Percentiles rank a stretch among this genome's conserved stretches.
These are phyloP conservation scores for Fistulifera pelliculosa DNA, from an alignment of 108 stramenopile species.

Conservation along the genomic window DNA sequence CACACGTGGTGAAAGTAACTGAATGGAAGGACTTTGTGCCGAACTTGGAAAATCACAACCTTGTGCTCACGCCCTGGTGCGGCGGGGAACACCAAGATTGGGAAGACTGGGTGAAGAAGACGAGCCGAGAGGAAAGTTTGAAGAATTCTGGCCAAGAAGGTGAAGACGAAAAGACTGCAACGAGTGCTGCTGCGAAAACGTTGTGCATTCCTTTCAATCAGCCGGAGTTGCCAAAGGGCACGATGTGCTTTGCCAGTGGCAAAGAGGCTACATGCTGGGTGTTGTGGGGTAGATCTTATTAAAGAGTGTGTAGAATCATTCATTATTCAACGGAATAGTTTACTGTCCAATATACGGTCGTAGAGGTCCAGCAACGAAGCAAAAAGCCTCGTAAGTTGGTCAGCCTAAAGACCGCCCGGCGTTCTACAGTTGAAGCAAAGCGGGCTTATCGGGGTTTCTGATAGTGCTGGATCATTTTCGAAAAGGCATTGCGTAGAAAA, in stretches of 20 bases:
- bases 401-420: no score
- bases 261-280: conserved; percentile 95
- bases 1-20: conserved; percentile 83
- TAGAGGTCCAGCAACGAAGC: no score
- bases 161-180: conserved; percentile 87
- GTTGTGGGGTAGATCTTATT: conserved; percentile 98
- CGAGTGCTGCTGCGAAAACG: conserved; percentile 97
- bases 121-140: conserved; percentile 86
- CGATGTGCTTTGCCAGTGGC: conserved; percentile 96
- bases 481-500: no score
- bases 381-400: no score
- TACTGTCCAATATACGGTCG: no score
- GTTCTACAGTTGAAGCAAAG: no score
- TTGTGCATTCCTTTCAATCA: conserved; percentile 97
- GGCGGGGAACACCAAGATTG: conserved; percentile 82
- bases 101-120: conserved; percentile 99
- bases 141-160: conserved; percentile 45
- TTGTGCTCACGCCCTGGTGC: conserved; percentile 98
- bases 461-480: no score
- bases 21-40: conserved; percentile 99
- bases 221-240: conserved; percentile 92
- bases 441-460: no score
- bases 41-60: conserved; percentile 87
- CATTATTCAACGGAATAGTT: no score
- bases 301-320: conserved; percentile 3